phyloP scores from a whole-genome alignment of 495 filamentous ascomycete genomes.

The Hyaloscypha finlandica region DNA sequence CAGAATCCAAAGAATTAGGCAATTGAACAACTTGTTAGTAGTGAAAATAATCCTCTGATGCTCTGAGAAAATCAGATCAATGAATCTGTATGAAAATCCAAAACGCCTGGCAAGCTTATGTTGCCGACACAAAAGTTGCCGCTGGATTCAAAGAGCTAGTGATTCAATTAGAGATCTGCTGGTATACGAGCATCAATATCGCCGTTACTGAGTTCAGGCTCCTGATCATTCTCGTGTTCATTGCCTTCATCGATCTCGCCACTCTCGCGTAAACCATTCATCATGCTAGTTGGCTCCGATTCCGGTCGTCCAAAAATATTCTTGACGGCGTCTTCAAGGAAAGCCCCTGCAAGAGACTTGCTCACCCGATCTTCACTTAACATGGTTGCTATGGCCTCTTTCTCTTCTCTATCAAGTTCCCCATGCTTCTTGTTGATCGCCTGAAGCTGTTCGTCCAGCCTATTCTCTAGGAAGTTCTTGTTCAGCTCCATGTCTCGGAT shows the following conservation, averaged over 20 bases:
- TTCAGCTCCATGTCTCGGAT: conserved; percentile 44
- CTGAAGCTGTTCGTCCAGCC: conserved; percentile 32
- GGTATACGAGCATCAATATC: too few species aligned
- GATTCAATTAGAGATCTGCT: too few species aligned
- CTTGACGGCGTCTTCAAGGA: conserved; percentile 38
- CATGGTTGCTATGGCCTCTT: conserved; percentile 33
- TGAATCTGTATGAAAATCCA: too few species aligned
- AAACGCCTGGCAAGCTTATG: too few species aligned
- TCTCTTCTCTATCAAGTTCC: conserved; percentile 38
- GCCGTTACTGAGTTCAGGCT: too few species aligned
- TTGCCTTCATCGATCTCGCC: conserved; percentile 9
- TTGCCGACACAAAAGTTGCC: too few species aligned
- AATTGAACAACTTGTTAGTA: too few species aligned
- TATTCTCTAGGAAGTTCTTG: conserved; percentile 42
- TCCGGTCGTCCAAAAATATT: conserved; percentile 34
- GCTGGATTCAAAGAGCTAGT: too few species aligned
- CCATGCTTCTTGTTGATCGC: conserved; percentile 36
- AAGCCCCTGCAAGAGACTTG: conserved; percentile 36
- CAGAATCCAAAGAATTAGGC: too few species aligned
- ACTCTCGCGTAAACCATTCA: conserved; percentile 13
- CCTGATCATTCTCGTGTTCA: conserved; percentile 9
- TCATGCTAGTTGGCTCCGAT: conserved; percentile 7
- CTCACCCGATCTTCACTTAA: conserved; percentile 38
- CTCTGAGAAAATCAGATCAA: too few species aligned
- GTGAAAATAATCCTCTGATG: too few species aligned